A percentile compares a stretch with the other conserved stretches of the same genome.
These are phyloP conservation scores for Phalaenopsis aphrodite DNA, from an alignment of 106 monocot species.

Conservation along the genomic window DNA sequence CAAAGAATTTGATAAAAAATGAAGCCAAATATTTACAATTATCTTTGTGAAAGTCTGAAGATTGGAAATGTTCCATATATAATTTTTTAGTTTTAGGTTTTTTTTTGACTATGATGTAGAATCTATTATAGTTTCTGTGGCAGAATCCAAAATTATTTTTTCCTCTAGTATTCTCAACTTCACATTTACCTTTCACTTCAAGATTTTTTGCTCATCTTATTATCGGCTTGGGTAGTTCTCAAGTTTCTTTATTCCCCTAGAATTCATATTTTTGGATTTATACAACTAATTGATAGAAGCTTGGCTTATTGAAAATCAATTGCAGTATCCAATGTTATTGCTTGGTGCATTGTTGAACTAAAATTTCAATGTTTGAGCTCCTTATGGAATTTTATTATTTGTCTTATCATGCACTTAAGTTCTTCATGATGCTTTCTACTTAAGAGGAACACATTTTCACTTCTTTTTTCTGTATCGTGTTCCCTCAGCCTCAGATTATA, in stretches of 20 bases:
- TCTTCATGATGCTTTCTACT: not conserved
- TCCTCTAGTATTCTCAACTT: not conserved
- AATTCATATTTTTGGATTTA: not conserved
- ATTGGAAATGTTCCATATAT: too few relatives aligned
- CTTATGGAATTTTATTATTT: not conserved
- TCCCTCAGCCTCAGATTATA: conserved; percentile 30
- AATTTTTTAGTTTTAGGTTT: not conserved
- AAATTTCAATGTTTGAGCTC: not conserved
- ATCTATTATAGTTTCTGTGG: not conserved
- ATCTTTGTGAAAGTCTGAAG: too few relatives aligned
- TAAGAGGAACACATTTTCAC: not conserved
- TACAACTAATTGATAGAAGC: not conserved
- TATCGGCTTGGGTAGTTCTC: not conserved
- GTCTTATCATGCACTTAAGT: not conserved
- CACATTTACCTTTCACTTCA: not conserved
- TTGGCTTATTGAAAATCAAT: not conserved
- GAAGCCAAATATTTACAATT: too few relatives aligned
- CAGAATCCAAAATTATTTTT: not conserved
- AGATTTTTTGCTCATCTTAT: not conserved
- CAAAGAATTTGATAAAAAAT: too few relatives aligned
- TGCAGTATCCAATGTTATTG: not conserved
- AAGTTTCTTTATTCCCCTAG: not conserved
- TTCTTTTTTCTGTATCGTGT: not conserved
- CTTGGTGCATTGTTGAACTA: not conserved
- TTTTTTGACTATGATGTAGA: not conserved